Evolutionary conservation across 2,329 filamentous ascomycete species (phyloP), one percentile per base, ranked within the genome.

Genomic region (Colletotrichum orbiculare): DNA sequence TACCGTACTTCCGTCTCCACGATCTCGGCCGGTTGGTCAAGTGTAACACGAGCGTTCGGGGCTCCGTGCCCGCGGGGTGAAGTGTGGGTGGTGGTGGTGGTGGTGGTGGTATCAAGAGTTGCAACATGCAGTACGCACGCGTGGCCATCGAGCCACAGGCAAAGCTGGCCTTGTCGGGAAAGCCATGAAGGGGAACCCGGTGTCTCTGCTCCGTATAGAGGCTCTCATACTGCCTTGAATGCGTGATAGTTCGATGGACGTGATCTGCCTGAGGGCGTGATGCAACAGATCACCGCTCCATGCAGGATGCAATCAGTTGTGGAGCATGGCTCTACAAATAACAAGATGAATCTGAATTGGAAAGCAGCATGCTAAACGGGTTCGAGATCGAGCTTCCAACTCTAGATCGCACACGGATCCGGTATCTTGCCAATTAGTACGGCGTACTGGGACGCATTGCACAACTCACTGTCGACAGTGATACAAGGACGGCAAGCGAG

Each of bases 11-110:
- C 57, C 35, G 62, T 56, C 57, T 62, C 58, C 62, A 58, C 58
- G 58, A 56, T 62, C 62, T 62, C 62, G 58, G 62, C 62, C 62
- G 62, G 58, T 50, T 57, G 55, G 15, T 49, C 39, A 43, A 49
- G 37, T 61, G 38, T 42, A 60, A 61, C 61, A 50, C 25, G 17
- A 64, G 50, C n/a, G 45, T 39, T 54, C n/a, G 39, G 57, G 56
- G 45, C 61, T 60, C 43, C 37, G 55, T 59, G 39, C 35, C 54
- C 48, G 61, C 56, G 56, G 55, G 48, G 49, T 54, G 42, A 33
- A 15, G 47, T 46, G 54, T 42, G 47, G 60, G 42, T 42, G 53
- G 34, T 45, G 41, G 54, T 64, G 55, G 41, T 64, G 55, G 41
- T 38, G 43, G 35, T 46, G 43, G 43, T 58, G 33, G 55, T 59